phyloP scores from a whole-genome alignment of 352 stramenopile species.

The Pythium dissimile region DNA sequence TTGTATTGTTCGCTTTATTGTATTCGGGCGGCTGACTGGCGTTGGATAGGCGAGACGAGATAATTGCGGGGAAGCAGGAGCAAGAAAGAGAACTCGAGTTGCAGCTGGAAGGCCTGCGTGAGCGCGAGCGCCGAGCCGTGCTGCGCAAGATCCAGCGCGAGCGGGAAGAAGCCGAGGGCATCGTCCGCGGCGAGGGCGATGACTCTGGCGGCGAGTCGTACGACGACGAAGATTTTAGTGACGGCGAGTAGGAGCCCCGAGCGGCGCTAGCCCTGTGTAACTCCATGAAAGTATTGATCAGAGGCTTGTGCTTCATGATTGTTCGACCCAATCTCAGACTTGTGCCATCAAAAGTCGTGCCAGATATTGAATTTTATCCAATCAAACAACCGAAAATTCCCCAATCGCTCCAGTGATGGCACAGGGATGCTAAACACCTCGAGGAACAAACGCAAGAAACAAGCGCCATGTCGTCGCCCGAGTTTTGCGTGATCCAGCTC shows the following conservation, averaged over 20 bases:
- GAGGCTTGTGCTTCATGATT: no score
- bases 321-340: no score
- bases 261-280: no score
- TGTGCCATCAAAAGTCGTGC: no score
- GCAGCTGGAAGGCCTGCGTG: conserved; percentile 61
- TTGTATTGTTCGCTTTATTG: neutral
- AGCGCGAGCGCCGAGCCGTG: conserved; percentile 72
- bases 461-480: conserved; percentile 18
- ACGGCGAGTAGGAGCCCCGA: conserved; percentile 20
- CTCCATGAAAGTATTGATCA: no score
- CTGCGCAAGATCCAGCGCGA: conserved; percentile 59
- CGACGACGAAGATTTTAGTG: conserved; percentile 46
- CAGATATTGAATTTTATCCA: conserved; percentile 27
- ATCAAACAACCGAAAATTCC: conserved; percentile 18
- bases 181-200: conserved; percentile 22
- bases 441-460: no score
- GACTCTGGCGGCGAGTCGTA: conserved; percentile 44
- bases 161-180: conserved; percentile 40
- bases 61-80: conserved; percentile 38
- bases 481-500: conserved; percentile 48
- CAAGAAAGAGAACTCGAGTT: conserved; percentile 50
- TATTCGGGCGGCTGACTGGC: neutral
- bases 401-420: no score
- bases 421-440: no score
- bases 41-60: conserved; percentile 45